Evolutionary conservation across 306 rosid species (phyloP).

Genomic region (Mimosa bimucronata): DNA sequence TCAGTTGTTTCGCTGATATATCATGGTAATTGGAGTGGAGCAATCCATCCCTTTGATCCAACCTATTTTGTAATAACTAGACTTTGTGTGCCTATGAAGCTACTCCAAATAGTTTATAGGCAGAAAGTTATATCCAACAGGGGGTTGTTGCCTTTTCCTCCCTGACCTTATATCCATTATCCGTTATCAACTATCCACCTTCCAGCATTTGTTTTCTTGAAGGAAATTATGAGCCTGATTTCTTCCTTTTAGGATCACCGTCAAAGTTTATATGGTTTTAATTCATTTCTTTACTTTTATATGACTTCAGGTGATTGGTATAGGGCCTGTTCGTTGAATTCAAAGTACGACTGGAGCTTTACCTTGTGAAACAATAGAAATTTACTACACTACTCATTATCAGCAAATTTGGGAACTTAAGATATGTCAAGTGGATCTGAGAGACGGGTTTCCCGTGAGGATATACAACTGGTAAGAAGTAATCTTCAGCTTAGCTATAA

Average conservation of each 20-base stretch:
- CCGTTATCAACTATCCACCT: not conserved
- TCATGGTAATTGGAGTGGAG: not conserved
- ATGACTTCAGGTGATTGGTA: slow-evolving; percentile 25
- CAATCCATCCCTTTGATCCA: slow-evolving; percentile 24
- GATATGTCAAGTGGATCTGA: slow-evolving; percentile 81
- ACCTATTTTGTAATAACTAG: not conserved
- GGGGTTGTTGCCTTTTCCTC: not conserved
- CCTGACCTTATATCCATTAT: not conserved
- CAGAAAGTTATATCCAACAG: not conserved
- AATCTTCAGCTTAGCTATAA: slow-evolving; percentile 9
- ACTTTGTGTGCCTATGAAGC: not conserved
- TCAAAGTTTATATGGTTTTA: not conserved
- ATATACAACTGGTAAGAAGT: slow-evolving; percentile 81
- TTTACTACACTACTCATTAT: not conserved
- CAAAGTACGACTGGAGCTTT: slow-evolving; percentile 11
- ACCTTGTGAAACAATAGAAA: not conserved
- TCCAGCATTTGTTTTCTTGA: not conserved
- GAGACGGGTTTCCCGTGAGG: slow-evolving; percentile 74
- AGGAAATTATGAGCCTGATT: slow-evolving; percentile 11
- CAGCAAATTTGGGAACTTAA: slow-evolving; percentile 6
- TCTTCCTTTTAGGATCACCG: not conserved
- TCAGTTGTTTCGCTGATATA: not conserved
- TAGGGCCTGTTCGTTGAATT: not conserved
- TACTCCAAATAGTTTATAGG: not conserved
- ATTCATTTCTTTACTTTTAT: not conserved